A percentile compares a stretch with the other conserved stretches of the same genome.
Conservation (phyloP, 208 protist species). For the Wallacemonas sp. region DNA sequence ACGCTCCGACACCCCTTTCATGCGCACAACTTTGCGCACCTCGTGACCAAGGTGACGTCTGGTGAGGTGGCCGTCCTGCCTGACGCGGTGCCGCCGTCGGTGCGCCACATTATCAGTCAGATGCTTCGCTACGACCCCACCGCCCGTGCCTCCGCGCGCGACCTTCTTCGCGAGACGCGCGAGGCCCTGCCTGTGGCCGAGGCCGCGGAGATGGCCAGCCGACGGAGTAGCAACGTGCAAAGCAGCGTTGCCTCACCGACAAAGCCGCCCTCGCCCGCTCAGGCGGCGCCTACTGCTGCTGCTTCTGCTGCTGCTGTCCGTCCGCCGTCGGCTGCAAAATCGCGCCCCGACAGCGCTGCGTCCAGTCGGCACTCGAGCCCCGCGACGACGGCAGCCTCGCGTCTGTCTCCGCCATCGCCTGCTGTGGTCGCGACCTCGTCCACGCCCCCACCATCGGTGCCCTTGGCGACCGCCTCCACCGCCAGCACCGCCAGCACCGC, state of each 20-base stretch:
- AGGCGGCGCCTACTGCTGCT: too few relatives aligned
- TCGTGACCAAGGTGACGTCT: constrained; percentile 80
- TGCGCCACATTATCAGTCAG: constrained; percentile 47
- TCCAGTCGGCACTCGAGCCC: background rate
- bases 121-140: constrained; percentile 69
- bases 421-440: too few relatives aligned
- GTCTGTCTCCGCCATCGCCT: too few relatives aligned
- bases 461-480: too few relatives aligned
- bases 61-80: constrained; percentile 66
- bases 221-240: background rate
- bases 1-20: constrained; percentile 56
- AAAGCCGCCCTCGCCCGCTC: too few relatives aligned
- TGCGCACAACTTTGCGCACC: constrained; percentile 66
- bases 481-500: background rate
- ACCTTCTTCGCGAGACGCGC: constrained; percentile 28
- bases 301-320: background rate
- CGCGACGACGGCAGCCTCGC: too few relatives aligned
- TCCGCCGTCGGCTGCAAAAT: background rate
- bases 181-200: background rate
- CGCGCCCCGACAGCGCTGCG: constrained; percentile 3
- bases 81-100: constrained; percentile 30
- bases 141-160: constrained; percentile 39
- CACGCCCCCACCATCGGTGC: too few relatives aligned
- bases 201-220: constrained; percentile 8
- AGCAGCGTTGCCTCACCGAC: too few relatives aligned